Conservation (phyloP, 441 rosid species). For the Populus trichocarpa region DNA sequence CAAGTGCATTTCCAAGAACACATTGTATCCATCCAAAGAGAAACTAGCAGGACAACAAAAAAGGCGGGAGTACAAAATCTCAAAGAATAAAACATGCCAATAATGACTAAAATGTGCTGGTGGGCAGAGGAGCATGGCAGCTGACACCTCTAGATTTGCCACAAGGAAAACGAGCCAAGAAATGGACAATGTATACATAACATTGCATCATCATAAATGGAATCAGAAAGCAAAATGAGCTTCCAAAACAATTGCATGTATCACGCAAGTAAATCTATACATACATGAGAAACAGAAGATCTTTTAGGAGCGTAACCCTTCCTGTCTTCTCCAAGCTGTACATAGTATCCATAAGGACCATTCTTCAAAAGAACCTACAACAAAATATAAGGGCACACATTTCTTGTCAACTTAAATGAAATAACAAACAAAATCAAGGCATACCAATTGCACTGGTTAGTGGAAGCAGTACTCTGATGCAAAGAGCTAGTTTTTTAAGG, state of each 20-base stretch:
- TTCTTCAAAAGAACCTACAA: constrained; percentile 79
- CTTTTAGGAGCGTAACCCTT: constrained; percentile 75
- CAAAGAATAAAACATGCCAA: constrained; percentile 1
- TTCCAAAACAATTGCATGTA: not conserved
- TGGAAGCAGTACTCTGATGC: not conserved
- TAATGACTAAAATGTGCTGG: not conserved
- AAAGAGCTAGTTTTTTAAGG: constrained; percentile 15
- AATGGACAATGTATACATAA: not conserved
- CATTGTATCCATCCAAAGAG: not conserved
- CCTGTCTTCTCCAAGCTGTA: constrained; percentile 95
- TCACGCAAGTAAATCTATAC: constrained; percentile 6
- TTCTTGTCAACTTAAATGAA: not conserved
- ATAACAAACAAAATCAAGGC: not conserved
- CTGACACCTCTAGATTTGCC: not conserved
- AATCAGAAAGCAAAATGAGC: not conserved
- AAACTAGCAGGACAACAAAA: not conserved
- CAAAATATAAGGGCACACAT: constrained; percentile 6
- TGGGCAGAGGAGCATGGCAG: not conserved
- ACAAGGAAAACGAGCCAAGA: constrained; percentile 4
- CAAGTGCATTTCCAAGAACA: not conserved
- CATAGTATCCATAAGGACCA: constrained; percentile 92
- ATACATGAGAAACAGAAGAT: constrained; percentile 75
- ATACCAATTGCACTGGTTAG: constrained; percentile 1
- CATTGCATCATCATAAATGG: not conserved
- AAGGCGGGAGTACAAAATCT: not conserved